These are phyloP conservation scores for Apiotrichum domesticum DNA, from an alignment of 1,284 basidiomycete genomes.

Conservation along the genomic window DNA sequence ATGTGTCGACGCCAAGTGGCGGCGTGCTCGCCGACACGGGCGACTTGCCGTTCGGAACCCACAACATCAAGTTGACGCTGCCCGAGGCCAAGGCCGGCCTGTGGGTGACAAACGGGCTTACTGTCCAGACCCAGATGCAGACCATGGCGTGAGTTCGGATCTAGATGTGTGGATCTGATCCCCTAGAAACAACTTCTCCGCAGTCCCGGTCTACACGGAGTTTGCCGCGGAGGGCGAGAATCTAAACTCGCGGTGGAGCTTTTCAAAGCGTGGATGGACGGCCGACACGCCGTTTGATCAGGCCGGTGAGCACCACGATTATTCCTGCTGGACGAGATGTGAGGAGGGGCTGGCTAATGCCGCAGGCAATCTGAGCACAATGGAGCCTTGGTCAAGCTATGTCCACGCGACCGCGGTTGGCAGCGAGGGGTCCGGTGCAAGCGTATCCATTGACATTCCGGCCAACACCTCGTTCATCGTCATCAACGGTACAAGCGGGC, in stretches of 20 bases:
- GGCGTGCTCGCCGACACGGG: not conserved
- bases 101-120: not conserved
- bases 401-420: not conserved
- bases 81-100: not conserved
- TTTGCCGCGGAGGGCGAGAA: not conserved
- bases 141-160: not conserved
- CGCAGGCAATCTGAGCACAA: too few species aligned
- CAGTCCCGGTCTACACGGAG: not conserved
- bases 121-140: not conserved
- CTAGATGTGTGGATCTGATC: too few species aligned
- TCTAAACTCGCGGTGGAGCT: not conserved
- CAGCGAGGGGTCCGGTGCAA: too few species aligned
- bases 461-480: not conserved
- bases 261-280: not conserved
- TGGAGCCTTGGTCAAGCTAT: too few species aligned
- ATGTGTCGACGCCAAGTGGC: not conserved
- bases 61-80: not conserved
- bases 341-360: too few species aligned
- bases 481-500: not conserved
- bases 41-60: not conserved
- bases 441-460: not conserved
- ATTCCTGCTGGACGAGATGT: too few species aligned
- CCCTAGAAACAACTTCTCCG: not conserved
- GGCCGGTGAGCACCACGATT: not conserved
- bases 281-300: not conserved